Evolutionary conservation across 1,284 basidiomycete genomes (phyloP), one percentile per base, ranked within the genome.

Genomic region (Cryptococcus sp.): DNA sequence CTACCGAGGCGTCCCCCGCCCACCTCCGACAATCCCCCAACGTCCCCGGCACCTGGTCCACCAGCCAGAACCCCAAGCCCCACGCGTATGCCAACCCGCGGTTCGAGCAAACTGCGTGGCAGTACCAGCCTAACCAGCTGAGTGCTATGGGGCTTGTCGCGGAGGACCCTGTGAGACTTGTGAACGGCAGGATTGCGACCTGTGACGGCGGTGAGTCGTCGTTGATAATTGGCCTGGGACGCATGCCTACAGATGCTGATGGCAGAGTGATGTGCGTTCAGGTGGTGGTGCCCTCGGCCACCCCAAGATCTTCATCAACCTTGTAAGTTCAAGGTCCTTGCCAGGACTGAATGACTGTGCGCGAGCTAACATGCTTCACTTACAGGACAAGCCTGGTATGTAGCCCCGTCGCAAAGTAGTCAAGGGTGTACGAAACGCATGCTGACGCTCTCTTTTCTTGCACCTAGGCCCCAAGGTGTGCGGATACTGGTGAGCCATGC

Each of bases 271-370:
- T 53, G 45, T 23, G 55, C 38, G 53, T 42, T 13, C 64, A 98
- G 94, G 94, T 77, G 87, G 86, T 76, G 95, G 95, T n/a, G 85
- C 95, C 49, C 83, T 98, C 36, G 95, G 95, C 46, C 95, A 98
- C 76, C 95, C 95, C 15, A 93, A 91, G 81, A 87, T 98, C 64
- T 98, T 85, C 74, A 95, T 98, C 78, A 98, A 97, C 81, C 77
- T 97, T 73, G 93, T 68, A 39, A 68, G 66, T 61, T 20, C 9
- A 24, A n/a, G 40, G 4, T 4, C 12, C 4, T 5, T n/a, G 12
- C 4, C 28, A 33, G 28, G 28, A 4, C 16, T 18, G 35, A 28
- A 11, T 37, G 11, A 13, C 33, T 5, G 11, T 4, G 28, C 38
- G 38, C 5, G 9, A 13, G 37, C 13, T 23, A 42, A 37, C 12